A percentile compares a stretch with the other conserved stretches of the same genome.
These are phyloP conservation scores for Stenogyne calaminthoides DNA, from an alignment of 305 asterid species.

Conservation along the genomic window DNA sequence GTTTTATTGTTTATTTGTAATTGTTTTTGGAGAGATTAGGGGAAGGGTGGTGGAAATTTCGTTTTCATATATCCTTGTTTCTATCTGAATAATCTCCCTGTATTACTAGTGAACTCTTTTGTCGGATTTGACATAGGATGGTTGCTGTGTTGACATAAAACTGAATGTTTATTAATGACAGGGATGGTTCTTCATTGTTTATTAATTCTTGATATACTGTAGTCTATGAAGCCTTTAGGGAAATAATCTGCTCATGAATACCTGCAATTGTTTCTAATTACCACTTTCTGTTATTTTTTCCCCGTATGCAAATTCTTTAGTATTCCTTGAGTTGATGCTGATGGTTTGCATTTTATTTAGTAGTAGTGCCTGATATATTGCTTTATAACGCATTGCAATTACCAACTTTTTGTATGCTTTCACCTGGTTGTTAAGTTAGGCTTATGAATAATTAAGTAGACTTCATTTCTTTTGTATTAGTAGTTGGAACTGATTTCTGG, in stretches of 20 bases:
- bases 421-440: not conserved
- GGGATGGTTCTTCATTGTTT: not conserved
- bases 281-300: not conserved
- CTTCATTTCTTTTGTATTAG: not conserved
- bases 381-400: not conserved
- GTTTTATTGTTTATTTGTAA: too few species aligned
- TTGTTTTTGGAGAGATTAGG: too few species aligned
- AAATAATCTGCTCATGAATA: not conserved
- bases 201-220: not conserved
- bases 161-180: not conserved
- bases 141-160: not conserved
- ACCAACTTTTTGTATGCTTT: not conserved
- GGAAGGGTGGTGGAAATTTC: too few species aligned
- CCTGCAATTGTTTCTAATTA: not conserved
- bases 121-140: not conserved
- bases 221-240: not conserved
- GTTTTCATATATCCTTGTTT: too few species aligned
- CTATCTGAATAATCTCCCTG: too few species aligned
- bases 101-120: not conserved
- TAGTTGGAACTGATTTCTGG: not conserved
- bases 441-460: not conserved
- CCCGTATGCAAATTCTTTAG: not conserved
- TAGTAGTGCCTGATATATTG: slow-evolving; percentile 11
- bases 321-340: not conserved
- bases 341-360: not conserved